These are phyloP conservation scores for Neurospora sp. DNA, from an alignment of 495 filamentous ascomycete genomes.

Conservation along the genomic window DNA sequence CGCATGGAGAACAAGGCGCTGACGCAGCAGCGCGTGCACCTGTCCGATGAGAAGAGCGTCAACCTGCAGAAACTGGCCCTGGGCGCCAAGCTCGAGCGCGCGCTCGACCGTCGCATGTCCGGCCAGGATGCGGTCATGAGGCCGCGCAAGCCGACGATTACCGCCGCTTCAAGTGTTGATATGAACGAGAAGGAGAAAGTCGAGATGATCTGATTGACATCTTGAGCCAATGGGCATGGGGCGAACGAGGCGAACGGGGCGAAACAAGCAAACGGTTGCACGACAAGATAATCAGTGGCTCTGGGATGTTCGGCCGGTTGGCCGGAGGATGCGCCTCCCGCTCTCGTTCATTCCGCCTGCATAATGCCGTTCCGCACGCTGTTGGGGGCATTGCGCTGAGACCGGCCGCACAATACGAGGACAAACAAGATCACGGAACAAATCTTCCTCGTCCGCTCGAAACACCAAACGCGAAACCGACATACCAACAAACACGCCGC, in stretches of 20 bases:
- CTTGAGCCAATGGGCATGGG: background rate
- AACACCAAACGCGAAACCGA: background rate
- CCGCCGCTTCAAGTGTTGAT: conserved; percentile 1
- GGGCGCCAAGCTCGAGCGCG: conserved; percentile 88
- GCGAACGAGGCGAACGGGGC: background rate
- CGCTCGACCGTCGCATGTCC: conserved; percentile 79
- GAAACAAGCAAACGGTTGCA: background rate
- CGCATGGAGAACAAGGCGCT: conserved; percentile 89
- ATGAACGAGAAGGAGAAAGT: conserved; percentile 29
- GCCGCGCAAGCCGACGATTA: conserved; percentile 32
- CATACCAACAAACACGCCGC: background rate
- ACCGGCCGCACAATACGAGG: background rate
- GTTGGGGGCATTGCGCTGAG: background rate
- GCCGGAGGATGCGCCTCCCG: background rate
- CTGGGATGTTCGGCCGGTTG: background rate
- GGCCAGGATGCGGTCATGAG: conserved; percentile 87
- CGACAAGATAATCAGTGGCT: background rate
- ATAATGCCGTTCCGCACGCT: background rate
- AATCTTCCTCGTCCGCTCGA: background rate
- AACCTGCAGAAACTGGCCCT: conserved; percentile 84
- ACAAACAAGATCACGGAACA: background rate
- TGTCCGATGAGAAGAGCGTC: conserved; percentile 71
- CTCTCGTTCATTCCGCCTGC: background rate
- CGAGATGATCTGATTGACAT: background rate
- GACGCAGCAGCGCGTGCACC: conserved; percentile 71